phyloP scores from a whole-genome alignment of 2,329 filamentous ascomycete species.

The Fusarium oligoseptatum region DNA sequence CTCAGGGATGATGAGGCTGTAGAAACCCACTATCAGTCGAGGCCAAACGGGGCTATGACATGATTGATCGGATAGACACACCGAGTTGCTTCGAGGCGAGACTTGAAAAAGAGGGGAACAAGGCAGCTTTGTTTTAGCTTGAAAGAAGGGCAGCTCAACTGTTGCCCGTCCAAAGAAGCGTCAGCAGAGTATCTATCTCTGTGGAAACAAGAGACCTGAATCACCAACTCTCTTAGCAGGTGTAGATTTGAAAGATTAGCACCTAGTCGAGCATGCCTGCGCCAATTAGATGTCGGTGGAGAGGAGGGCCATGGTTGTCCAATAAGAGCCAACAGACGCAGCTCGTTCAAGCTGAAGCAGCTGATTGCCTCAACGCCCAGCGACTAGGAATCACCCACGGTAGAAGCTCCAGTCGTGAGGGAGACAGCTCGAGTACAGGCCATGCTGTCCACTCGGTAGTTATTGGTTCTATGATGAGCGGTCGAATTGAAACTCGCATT shows the following conservation, averaged over 20 bases:
- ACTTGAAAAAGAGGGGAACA: background rate
- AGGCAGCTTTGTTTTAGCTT: background rate
- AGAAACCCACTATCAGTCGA: slow-evolving; percentile 1
- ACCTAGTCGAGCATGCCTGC: background rate
- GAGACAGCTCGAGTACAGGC: background rate
- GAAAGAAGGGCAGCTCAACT: background rate
- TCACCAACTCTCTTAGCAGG: background rate
- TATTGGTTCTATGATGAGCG: background rate
- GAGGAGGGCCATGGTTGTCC: background rate
- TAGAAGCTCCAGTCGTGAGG: background rate
- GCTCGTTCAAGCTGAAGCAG: background rate
- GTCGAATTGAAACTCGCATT: slow-evolving; percentile 4
- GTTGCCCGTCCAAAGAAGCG: background rate
- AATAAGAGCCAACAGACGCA: slow-evolving; percentile 8
- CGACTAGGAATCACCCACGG: slow-evolving; percentile 7
- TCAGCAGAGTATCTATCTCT: background rate
- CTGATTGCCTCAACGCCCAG: slow-evolving; percentile 4
- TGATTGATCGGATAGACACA: background rate
- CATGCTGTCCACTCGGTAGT: slow-evolving; percentile 5
- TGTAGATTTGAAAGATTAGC: background rate
- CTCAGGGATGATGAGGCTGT: background rate
- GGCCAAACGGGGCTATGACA: slow-evolving; percentile 2
- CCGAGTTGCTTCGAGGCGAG: background rate
- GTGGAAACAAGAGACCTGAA: background rate
- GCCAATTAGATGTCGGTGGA: background rate